Base-by-base conservation (phyloP, 345 rosid species). In the Populus alba region DNA sequence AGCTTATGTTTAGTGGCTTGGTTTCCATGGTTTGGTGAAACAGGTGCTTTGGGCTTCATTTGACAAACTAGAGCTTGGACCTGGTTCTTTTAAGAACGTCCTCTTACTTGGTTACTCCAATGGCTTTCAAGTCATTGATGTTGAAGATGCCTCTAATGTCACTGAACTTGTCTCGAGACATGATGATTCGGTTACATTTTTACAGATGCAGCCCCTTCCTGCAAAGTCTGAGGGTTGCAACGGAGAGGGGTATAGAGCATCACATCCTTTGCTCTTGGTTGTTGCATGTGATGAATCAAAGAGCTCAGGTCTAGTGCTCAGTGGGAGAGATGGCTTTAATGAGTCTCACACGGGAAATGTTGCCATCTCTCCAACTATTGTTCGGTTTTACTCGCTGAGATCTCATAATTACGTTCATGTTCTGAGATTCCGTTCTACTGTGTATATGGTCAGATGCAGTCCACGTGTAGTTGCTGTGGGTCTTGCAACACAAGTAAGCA, bases 41-140 rank as follows among this genome's bases (percentile, higher is more conserved):
- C 94, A 95, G 99, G 96, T 94, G 57, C 83, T 94, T 17, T 96
- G 97, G 97, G 91, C 92, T 35, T 91, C 94, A 51, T 96, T 93
- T 86, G 99, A 94, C 85, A 87, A 73, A 73, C 75, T 96, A 75
- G 92, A 89, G 81, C 87, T 91, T 68, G 77, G 86, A 81, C 82
- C 89, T 76, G 86, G 88, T 63, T 86, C 85, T 47, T 91, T 84
- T 86, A 92, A 84, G 78, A 88, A 76, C 77, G 92, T 94, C 77
- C 97, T 96, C 25, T 82, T 96, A 79, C 92, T 93, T 77, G 99
- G 98, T 39, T 96, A 96, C 83, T 81, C 90, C 70, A 94, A 91
- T 86, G 99, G 98, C 17, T 94, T 96, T 83, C 98, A 96, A 88
- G 97, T 96, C 68, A 89, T 94, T 80, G 97, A 96, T 73, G 92